Conservation (phyloP, 108 stramenopile genomes). For the Conticribra guillardii region DNA sequence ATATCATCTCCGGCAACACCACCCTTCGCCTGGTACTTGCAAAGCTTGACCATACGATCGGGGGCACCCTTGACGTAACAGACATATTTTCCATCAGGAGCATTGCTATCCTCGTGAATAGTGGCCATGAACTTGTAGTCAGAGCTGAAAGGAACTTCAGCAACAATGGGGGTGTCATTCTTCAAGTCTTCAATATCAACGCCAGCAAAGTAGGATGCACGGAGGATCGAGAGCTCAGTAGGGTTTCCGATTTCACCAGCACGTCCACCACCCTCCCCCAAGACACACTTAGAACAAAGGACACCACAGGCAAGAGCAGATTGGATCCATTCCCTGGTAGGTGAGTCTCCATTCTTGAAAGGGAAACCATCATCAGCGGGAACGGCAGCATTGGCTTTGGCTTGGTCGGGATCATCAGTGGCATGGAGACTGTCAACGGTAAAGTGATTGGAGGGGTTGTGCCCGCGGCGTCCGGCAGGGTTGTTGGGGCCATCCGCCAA, state of each 20-base stretch:
- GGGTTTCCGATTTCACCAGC: constrained; percentile 89
- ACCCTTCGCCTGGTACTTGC: constrained; percentile 68
- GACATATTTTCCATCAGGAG: constrained; percentile 50
- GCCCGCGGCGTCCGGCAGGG: constrained; percentile 36
- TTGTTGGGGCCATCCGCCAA: constrained; percentile 43
- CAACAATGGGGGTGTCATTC: constrained; percentile 62
- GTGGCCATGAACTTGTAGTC: constrained; percentile 94
- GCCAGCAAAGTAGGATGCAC: constrained; percentile 78
- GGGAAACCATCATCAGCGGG: constrained; percentile 45
- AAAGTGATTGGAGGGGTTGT: constrained; percentile 41
- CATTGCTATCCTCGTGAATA: constrained; percentile 63
- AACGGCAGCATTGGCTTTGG: constrained; percentile 3
- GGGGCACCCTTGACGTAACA: constrained; percentile 96
- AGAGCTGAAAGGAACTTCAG: constrained; percentile 83
- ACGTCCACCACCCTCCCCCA: constrained; percentile 75
- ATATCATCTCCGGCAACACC: constrained; percentile 58
- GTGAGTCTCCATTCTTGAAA: constrained; percentile 66
- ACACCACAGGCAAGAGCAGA: constrained; percentile 74
- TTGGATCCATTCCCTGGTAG: constrained; percentile 55
- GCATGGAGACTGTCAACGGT: constrained; percentile 24
- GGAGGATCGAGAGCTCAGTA: constrained; percentile 84
- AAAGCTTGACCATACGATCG: constrained; percentile 85
- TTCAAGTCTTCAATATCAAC: constrained; percentile 69
- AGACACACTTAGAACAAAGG: constrained; percentile 75
- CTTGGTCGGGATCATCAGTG: constrained; percentile 9